These are phyloP conservation scores for Fusarium dlaminii DNA, from an alignment of 2,329 filamentous ascomycete species.

Conservation along the genomic window DNA sequence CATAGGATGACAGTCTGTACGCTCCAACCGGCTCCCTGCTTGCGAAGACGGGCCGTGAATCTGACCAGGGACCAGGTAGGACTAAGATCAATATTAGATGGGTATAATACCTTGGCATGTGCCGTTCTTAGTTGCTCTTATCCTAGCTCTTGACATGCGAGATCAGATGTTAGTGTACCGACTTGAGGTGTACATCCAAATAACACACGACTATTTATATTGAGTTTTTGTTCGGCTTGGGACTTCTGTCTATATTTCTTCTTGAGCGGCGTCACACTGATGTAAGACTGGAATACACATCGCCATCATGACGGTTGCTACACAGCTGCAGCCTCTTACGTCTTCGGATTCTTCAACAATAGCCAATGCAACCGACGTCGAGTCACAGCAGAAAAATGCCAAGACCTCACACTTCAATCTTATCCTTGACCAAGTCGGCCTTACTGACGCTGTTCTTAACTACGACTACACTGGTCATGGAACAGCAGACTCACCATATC, in stretches of 20 bases:
- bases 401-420: slow-evolving; percentile 60
- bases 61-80: slow-evolving; percentile 2
- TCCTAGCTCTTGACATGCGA: not conserved
- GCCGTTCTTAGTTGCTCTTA: not conserved
- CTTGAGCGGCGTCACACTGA: not conserved
- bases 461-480: slow-evolving; percentile 68
- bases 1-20: slow-evolving; percentile 1
- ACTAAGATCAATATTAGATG: not conserved
- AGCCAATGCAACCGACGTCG: slow-evolving; percentile 49
- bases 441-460: slow-evolving; percentile 66
- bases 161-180: not conserved
- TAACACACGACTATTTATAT: not conserved
- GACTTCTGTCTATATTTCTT: not conserved
- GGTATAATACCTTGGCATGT: slow-evolving; percentile 25
- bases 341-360: slow-evolving; percentile 39
- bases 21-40: not conserved
- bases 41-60: slow-evolving; percentile 8
- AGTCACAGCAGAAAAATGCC: slow-evolving; percentile 50
- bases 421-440: slow-evolving; percentile 65
- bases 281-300: not conserved
- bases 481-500: slow-evolving; percentile 72
- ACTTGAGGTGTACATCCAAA: not conserved
- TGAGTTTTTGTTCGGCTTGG: not conserved
- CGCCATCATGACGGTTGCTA: slow-evolving; percentile 1
- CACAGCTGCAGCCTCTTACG: slow-evolving; percentile 33